A percentile compares a stretch with the other conserved stretches of the same genome.
Evolutionary conservation across 768 basidiomycete species (phyloP).

Genomic region (Polyporus arcularius): DNA sequence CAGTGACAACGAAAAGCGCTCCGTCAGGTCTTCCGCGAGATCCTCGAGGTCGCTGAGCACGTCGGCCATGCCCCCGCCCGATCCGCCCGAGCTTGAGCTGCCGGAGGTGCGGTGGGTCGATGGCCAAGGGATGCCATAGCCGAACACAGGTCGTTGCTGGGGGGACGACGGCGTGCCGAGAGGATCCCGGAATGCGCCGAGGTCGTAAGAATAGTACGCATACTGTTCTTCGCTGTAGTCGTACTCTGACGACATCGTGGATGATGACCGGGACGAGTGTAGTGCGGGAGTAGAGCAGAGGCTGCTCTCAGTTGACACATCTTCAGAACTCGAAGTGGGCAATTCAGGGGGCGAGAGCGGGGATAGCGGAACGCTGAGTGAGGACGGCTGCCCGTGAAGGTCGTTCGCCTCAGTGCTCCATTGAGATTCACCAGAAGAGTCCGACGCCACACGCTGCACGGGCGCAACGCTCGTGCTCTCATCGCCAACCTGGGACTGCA

Average conservation of each 20-base stretch:
- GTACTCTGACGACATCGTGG: conserved; percentile 19
- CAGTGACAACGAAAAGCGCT: conserved; percentile 13
- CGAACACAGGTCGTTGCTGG: conserved; percentile 6
- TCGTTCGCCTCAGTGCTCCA: conserved; percentile 15
- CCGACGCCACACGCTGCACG: conserved; percentile 3
- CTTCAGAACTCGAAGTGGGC: conserved; percentile 9
- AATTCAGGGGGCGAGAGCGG: conserved; percentile 9
- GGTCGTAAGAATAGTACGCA: conserved; percentile 16
- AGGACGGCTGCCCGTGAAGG: not conserved
- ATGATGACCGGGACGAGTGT: conserved; percentile 12
- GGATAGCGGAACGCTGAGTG: conserved; percentile 8
- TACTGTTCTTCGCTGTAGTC: conserved; percentile 19
- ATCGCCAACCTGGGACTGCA: conserved; percentile 1
- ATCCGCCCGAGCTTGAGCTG: conserved; percentile 6
- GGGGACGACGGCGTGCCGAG: conserved; percentile 3
- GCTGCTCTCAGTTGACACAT: conserved; percentile 2
- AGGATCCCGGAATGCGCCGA: conserved; percentile 16
- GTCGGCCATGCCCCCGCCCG: conserved; percentile 10
- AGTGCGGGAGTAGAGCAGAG: conserved; percentile 3
- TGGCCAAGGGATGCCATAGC: conserved; percentile 25
- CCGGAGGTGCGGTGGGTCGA: conserved; percentile 13
- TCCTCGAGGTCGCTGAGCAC: conserved; percentile 18
- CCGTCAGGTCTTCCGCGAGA: conserved; percentile 16
- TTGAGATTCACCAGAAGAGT: conserved; percentile 5
- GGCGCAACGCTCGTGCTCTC: not conserved